Base-by-base conservation (phyloP, 495 filamentous ascomycete species). In the Glarea lozoyensis region DNA sequence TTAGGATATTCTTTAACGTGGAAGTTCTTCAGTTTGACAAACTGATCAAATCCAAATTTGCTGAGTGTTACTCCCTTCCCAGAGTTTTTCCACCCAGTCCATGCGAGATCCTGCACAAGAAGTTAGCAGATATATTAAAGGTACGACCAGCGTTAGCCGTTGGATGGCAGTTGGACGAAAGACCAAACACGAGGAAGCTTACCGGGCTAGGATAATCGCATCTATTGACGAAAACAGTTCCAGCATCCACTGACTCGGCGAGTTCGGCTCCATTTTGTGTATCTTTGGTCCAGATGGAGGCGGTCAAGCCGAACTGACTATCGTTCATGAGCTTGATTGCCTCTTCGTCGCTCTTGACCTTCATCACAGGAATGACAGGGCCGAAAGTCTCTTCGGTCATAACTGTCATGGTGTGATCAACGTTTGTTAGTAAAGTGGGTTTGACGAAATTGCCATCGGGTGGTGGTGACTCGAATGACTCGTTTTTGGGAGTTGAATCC, bases 331-430 rank as follows among this genome's bases (percentile, higher is more conserved):
- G 59, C 25, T 66, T 50, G 31, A 97, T 64, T 1, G 92, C 93
- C 58, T 96, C 86, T 11, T 74, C 75, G 46, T 98, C 92, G 43
- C 69, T 65, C 38, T 81, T 75, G 20, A 97, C 92, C 57, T 86
- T 90, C 86, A 92, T 92, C 4, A 98, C 78, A 4, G 92, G 85
- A 53, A 98, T 90, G 21, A 94, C 76, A 0, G 92, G 92, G 5
- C 92, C 92, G 50, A 98, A 98, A 0, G 92, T 97, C 64, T 98
- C 92, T 31, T 97, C 88, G 12, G 65, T 87, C 93, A 98, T 95
- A 31, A 93, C 78, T 11, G 61, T 60, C 92, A 98, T 98, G 50
- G 64, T 65, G 60, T 96, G 92, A 39, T 79, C 80, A 39, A 92
- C 87, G 53, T 81, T 72, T 9, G 76, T 84, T 36, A 98, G 68